These are phyloP conservation scores for Myxozyma vanderwaltii DNA, from an alignment of 805 yeast genomes.

Conservation along the genomic window DNA sequence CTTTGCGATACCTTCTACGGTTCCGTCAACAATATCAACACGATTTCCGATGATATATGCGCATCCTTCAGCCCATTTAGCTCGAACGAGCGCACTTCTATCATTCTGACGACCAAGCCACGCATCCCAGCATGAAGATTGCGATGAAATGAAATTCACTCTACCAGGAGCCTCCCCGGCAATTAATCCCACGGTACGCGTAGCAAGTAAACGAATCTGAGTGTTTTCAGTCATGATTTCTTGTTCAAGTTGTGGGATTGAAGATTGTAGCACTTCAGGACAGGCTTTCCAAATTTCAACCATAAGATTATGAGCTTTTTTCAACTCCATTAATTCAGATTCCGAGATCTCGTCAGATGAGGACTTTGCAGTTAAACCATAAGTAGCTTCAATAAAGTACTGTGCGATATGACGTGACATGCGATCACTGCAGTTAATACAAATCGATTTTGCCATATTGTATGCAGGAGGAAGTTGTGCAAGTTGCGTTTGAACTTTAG, in stretches of 20 bases:
- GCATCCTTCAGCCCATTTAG: slow-evolving; percentile 67
- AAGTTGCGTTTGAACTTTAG: slow-evolving; percentile 17
- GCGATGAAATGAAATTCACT: slow-evolving; percentile 55
- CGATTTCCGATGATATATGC: slow-evolving; percentile 52
- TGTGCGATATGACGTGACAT: slow-evolving; percentile 76
- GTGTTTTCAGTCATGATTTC: slow-evolving; percentile 70
- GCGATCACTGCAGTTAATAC: slow-evolving; percentile 69
- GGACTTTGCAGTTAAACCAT: slow-evolving; percentile 40
- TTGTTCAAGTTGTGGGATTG: slow-evolving; percentile 77
- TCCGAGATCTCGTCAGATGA: slow-evolving; percentile 38
- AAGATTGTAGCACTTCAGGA: slow-evolving; percentile 73
- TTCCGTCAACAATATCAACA: slow-evolving; percentile 51
- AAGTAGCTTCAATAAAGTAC: slow-evolving; percentile 75
- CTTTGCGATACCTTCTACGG: slow-evolving; percentile 60
- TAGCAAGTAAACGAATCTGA: slow-evolving; percentile 63
- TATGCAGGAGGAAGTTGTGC: slow-evolving; percentile 56
- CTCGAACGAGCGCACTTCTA: slow-evolving; percentile 61
- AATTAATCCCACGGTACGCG: slow-evolving; percentile 71
- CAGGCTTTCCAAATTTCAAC: slow-evolving; percentile 73
- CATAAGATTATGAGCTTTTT: slow-evolving; percentile 63
- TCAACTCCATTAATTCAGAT: slow-evolving; percentile 48
- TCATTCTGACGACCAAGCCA: slow-evolving; percentile 82
- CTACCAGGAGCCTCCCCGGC: slow-evolving; percentile 53
- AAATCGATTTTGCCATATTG: slow-evolving; percentile 64
- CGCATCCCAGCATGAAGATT: slow-evolving; percentile 57